Base-by-base conservation (phyloP, 2,329 filamentous ascomycete genomes). In the Seiridium cupressi region DNA sequence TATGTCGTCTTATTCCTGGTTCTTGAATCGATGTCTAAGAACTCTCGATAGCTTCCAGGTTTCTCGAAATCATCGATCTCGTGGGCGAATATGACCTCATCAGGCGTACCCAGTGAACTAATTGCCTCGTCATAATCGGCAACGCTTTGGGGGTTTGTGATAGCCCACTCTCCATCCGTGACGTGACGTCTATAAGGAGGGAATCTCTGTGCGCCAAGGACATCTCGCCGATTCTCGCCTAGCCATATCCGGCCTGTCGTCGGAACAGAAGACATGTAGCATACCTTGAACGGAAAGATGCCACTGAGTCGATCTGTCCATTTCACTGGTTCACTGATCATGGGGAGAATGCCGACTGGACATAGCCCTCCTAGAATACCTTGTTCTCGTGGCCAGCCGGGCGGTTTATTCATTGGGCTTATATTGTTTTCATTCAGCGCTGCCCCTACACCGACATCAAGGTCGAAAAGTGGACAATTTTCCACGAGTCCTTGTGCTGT, bases 201-300 rank as follows among this genome's bases (percentile, higher is more conserved):
- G 64, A 81, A 69, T 26, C 74, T 72, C 13, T 66, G 69, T 4
- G 73, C 67, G 1, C 79, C 77, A 3, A 82, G 64, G 4, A 81
- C 77, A 49, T 81, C 77, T 57, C 73, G 71, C 26, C 79, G 70
- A 59, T 78, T 73, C 60, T 78, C 75, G 13, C 79, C 79, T 44
- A 81, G 56, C 71, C 74, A 79, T 8, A 81, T 44, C 18, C 65
- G 62, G 44, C 64, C 66, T 48, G 65, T 68, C 1, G 70, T 73
- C 0, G 79, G 79, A 5, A 75, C 74, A n/a, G 70, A 72, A 26
- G 75, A 72, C 26, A 77, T 57, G 63, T 81, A 81, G 63, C 73
- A 77, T 5, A 70, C 69, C 26, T 76, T 69, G 62, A 80, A 79
- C 8, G 79, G 78, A 32, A 81, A 44, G 53, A 79, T 65, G 5